Evolutionary conservation across 2,329 filamentous ascomycete genomes (phyloP).

Genomic region (Podosphaera aphanis): DNA sequence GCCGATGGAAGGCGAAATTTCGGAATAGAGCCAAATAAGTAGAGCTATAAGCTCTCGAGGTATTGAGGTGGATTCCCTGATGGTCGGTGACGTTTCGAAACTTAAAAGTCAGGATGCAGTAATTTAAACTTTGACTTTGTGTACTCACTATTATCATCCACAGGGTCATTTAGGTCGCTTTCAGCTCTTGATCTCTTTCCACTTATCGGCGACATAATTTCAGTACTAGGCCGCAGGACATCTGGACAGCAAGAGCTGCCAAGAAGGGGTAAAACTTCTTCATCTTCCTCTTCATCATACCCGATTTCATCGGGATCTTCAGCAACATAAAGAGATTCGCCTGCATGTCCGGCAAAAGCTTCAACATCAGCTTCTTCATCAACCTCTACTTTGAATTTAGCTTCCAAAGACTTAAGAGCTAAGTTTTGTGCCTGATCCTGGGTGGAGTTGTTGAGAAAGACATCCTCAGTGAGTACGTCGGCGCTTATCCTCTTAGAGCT

Average conservation of each 20-base stretch:
- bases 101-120: conserved; percentile 9
- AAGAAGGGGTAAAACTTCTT: neutral
- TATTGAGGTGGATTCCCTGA: conserved; percentile 3
- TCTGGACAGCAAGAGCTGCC: neutral
- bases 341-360: neutral
- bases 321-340: neutral
- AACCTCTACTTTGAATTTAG: neutral
- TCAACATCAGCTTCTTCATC: neutral
- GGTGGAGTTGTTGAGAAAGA: neutral
- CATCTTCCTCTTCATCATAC: conserved; percentile 1
- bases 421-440: neutral
- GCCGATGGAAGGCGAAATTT: neutral
- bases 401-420: neutral
- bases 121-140: neutral
- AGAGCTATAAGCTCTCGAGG: neutral
- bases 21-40: neutral
- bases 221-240: neutral
- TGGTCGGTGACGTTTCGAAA: conserved; percentile 15
- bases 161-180: conserved; percentile 7
- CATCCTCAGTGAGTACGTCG: neutral
- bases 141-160: conserved; percentile 9
- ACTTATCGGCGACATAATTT: conserved; percentile 5
- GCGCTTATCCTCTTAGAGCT: neutral
- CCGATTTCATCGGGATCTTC: conserved; percentile 1
- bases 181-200: conserved; percentile 14